Base-by-base conservation (phyloP, 805 yeast species). In the Candida wancherniae region DNA sequence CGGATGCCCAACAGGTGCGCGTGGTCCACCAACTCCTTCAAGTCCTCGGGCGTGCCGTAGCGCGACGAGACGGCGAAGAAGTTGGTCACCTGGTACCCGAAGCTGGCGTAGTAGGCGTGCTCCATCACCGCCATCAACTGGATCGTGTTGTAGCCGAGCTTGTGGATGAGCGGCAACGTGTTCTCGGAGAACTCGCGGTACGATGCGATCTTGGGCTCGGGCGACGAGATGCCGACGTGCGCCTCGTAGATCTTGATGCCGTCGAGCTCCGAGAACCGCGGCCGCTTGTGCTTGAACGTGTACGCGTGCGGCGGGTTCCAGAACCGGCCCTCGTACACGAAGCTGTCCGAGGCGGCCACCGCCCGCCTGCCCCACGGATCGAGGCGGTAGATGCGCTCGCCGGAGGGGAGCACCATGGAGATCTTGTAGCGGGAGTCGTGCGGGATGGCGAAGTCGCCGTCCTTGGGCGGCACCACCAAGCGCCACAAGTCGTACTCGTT, bases 51-150 rank as follows among this genome's bases (percentile, higher is more conserved):
- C 0, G 96, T 77, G 17, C 98, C 98, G 48, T 69, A 92, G 41
- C 98, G 72, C 6, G 97, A 88, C 31, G 92, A 79, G 15, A 74
- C 69, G 2, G 97, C 97, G 55, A 84, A 90, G 55, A 90, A 92
- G 37, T 81, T 84, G 14, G 97, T 88, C 16, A 90, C 79, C 58
- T 90, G 98, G 56, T 90, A 90, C n/a, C 98, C 98, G 55, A 90
- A 90, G 2, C 95, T 85, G 1, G 97, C 98, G 56, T 90, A 90
- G 55, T 90, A 90, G 2, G 98, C 97, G 56, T 90, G 98, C 59
- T 90, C 98, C 98, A 90, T 90, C 25, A 90, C 73, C 0, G 98
- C 97, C 98, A 90, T 90, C 51, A 90, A 69, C 61, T 90, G 98
- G 47, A 90, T 82, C 4, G 95, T 79, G 57, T 92, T 86, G 58